These are phyloP conservation scores for Daedalea quercina DNA, from an alignment of 768 basidiomycete genomes.

Conservation along the genomic window DNA sequence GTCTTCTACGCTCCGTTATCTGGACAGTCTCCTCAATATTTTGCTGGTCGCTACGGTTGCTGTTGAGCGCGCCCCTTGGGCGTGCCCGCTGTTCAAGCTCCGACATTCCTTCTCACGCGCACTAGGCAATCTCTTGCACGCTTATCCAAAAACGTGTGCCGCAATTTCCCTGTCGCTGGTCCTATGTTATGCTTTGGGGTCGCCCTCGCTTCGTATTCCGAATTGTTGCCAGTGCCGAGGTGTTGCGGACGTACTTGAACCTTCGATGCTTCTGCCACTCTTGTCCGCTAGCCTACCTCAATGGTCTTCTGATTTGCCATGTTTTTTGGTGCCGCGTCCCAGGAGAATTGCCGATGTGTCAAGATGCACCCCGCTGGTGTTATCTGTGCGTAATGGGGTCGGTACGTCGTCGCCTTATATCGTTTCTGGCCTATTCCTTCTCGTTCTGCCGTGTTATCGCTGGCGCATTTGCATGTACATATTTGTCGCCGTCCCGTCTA, in stretches of 20 bases:
- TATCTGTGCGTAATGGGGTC: too few relatives aligned
- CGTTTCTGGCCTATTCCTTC: not conserved
- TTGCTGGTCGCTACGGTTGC: too few relatives aligned
- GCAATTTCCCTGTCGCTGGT: not conserved
- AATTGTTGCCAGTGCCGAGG: not conserved
- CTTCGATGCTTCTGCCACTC: too few relatives aligned
- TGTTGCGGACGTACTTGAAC: too few relatives aligned
- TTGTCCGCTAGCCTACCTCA: too few relatives aligned
- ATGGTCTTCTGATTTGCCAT: too few relatives aligned
- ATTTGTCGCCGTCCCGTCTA: not conserved
- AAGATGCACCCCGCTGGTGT: too few relatives aligned
- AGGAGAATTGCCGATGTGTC: too few relatives aligned
- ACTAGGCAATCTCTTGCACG: not conserved
- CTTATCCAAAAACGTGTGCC: not conserved
- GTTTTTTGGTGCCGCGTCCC: too few relatives aligned
- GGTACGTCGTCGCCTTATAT: not conserved
- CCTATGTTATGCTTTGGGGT: not conserved
- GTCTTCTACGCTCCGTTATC: too few relatives aligned
- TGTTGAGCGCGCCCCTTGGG: not conserved
- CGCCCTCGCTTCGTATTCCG: not conserved
- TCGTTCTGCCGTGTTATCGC: not conserved
- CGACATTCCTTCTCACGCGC: not conserved
- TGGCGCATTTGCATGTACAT: constrained; percentile 2
- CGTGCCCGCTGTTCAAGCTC: not conserved
- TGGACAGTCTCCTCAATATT: too few relatives aligned